phyloP scores from a whole-genome alignment of 306 rosid species.

The Casuarina glauca region DNA sequence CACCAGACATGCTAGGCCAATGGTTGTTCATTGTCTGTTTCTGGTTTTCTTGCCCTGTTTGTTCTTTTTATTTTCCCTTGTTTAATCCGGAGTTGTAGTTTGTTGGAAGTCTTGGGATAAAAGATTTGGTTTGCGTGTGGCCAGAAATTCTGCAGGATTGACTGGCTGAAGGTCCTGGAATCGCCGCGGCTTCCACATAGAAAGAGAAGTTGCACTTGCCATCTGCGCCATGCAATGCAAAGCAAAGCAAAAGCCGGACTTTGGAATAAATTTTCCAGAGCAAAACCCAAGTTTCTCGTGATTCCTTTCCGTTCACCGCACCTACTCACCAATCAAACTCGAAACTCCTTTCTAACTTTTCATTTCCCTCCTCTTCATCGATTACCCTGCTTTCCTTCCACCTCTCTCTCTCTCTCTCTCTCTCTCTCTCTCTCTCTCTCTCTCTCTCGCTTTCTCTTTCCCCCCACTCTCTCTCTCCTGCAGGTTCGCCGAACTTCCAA shows the following conservation, averaged over 20 bases:
- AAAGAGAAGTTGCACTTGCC: constrained; percentile 25
- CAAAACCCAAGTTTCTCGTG: constrained; percentile 72
- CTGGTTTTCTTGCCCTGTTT: not conserved
- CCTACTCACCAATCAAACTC: constrained; percentile 42
- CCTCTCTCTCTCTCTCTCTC: constrained; percentile 32
- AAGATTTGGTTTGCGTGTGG: not conserved
- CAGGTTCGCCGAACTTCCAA: constrained; percentile 17
- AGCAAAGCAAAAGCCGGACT: constrained; percentile 15
- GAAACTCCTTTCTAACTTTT: constrained; percentile 41
- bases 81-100: too few relatives aligned
- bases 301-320: constrained; percentile 48
- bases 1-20: not conserved
- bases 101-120: not conserved
- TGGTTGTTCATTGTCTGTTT: not conserved
- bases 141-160: not conserved
- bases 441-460: constrained; percentile 28
- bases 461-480: not conserved
- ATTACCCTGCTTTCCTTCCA: constrained; percentile 28
- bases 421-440: constrained; percentile 16
- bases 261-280: constrained; percentile 53
- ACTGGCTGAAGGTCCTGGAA: not conserved
- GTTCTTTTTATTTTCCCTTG: too few relatives aligned
- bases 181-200: not conserved
- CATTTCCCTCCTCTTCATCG: constrained; percentile 38
- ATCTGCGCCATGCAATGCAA: constrained; percentile 39